A percentile compares a stretch with the other conserved stretches of the same genome.
These are phyloP conservation scores for Pyrenula massariospora DNA, from an alignment of 495 filamentous ascomycete genomes.

Conservation along the genomic window DNA sequence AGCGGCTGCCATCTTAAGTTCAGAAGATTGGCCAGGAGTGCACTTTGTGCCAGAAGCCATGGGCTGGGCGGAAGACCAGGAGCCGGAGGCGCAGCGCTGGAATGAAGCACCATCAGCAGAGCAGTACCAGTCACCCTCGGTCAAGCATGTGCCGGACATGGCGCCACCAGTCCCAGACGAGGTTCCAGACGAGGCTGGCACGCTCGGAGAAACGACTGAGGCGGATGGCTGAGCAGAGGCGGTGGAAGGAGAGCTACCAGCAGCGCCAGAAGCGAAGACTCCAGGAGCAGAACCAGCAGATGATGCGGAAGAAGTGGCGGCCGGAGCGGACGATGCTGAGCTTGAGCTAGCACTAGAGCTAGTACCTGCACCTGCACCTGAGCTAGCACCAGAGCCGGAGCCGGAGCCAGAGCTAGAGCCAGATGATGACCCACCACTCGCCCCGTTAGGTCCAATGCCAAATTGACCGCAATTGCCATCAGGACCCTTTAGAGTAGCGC, in stretches of 20 bases:
- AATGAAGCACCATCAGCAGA: conserved; percentile 3
- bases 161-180: neutral
- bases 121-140: conserved; percentile 13
- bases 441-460: conserved; percentile 19
- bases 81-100: conserved; percentile 50
- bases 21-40: conserved; percentile 33
- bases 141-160: conserved; percentile 25
- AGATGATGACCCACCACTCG: conserved; percentile 8
- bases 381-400: conserved; percentile 10
- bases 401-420: conserved; percentile 10
- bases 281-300: neutral
- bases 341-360: conserved; percentile 3
- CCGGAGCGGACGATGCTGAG: neutral
- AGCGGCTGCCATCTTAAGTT: conserved; percentile 26
- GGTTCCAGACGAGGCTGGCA: neutral
- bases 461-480: conserved; percentile 20
- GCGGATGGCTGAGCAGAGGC: neutral
- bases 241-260: neutral
- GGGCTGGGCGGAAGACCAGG: conserved; percentile 39
- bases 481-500: neutral
- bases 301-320: neutral
- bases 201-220: neutral
- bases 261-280: neutral
- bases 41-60: conserved; percentile 52
- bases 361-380: conserved; percentile 6